Evolutionary conservation across 2,329 filamentous ascomycete species (phyloP), one percentile per base, ranked within the genome.

Genomic region (Colletotrichum paranaense): DNA sequence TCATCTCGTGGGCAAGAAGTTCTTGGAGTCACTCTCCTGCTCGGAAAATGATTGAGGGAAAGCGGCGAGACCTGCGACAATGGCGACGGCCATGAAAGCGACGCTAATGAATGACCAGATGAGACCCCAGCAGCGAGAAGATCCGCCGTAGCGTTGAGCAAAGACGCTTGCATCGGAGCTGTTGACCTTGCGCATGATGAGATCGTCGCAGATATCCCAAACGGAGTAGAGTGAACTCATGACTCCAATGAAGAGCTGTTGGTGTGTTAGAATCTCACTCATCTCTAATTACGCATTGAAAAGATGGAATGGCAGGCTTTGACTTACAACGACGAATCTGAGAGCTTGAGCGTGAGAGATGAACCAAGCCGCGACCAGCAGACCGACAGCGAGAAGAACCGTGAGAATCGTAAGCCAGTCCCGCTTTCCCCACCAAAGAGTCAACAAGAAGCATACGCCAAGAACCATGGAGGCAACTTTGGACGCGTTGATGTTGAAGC

Each of bases 161-260:
- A 95, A 95, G 35, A 95, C 92, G 76, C 92, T 94, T 6, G 93
- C 93, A 79, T 96, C 93, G 5, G 93, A 95, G 26, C 88, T 91
- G 81, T 95, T 95, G 64, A 95, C 92, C 83, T 95, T 95, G 72
- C 93, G 89, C 5, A 95, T 84, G 76, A 96, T 95, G 38, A 95
- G 85, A 77, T 96, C 93, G 79, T 96, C 93, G 81, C 93, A 95
- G 76, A 95, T 95, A 84, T 95, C 93, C 93, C 93, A 95, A 5
- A 94, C 93, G 76, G 92, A 94, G 82, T 95, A 95, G 1, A 95
- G 87, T 2, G 91, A 92, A 7, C 91, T 93, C 93, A 95, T 95
- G 77, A 95, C 93, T 55, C 93, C 93, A 74, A 95, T 94, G 78
- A 95, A 95, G 32, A 95, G 87, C 84, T 90, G 73, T 22, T n/a